These are phyloP conservation scores for Neofusicoccum parvum DNA, from an alignment of 2,329 filamentous ascomycete species.

Conservation along the genomic window DNA sequence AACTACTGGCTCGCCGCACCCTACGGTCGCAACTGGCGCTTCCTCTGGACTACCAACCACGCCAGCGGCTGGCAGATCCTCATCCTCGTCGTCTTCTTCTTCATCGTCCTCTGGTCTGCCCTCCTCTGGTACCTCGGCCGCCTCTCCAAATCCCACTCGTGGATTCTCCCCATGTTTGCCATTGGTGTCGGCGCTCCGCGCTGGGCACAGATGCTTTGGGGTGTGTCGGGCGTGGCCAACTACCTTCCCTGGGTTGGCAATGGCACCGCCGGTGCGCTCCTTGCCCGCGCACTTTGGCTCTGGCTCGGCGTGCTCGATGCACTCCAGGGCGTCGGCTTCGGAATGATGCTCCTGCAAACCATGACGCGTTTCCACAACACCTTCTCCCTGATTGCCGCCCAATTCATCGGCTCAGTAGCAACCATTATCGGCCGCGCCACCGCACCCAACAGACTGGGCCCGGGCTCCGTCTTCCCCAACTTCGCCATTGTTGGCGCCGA, in stretches of 20 bases:
- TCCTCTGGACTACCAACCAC: slow-evolving; percentile 61
- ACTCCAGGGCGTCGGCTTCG: slow-evolving; percentile 66
- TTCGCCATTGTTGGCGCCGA: slow-evolving; percentile 53
- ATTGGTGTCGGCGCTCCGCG: slow-evolving; percentile 67
- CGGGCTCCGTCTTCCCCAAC: slow-evolving; percentile 65
- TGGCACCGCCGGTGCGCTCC: slow-evolving; percentile 56
- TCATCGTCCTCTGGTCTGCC: slow-evolving; percentile 57
- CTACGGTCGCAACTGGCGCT: slow-evolving; percentile 69
- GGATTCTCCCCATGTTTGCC: slow-evolving; percentile 69
- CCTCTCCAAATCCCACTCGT: slow-evolving; percentile 63
- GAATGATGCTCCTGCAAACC: slow-evolving; percentile 68
- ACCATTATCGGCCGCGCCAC: slow-evolving; percentile 64
- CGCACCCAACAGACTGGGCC: slow-evolving; percentile 63
- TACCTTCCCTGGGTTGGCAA: slow-evolving; percentile 65
- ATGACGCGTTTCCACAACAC: slow-evolving; percentile 66
- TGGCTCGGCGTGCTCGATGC: slow-evolving; percentile 69
- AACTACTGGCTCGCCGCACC: slow-evolving; percentile 69
- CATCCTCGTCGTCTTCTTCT: slow-evolving; percentile 59
- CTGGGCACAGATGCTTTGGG: slow-evolving; percentile 71
- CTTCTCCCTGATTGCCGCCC: slow-evolving; percentile 62
- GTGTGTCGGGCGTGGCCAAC: slow-evolving; percentile 60
- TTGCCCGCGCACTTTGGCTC: slow-evolving; percentile 63
- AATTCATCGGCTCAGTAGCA: slow-evolving; percentile 63
- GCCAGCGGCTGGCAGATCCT: slow-evolving; percentile 60
- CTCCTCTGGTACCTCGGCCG: slow-evolving; percentile 55